Conservation (phyloP, 73 alveolate species). For the Blepharisma stoltei region DNA sequence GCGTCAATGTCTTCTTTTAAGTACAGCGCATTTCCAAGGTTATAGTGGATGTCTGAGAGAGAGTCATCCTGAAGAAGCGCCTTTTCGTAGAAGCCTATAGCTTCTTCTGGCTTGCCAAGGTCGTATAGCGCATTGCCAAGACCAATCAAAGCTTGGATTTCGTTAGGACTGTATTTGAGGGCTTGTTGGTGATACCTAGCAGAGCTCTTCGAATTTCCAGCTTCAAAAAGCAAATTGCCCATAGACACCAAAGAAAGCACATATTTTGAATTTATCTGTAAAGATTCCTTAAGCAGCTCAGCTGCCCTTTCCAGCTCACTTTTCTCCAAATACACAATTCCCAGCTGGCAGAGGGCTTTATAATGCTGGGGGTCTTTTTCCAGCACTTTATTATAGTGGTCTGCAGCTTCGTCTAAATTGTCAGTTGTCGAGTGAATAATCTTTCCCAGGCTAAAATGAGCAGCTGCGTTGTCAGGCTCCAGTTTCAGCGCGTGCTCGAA, state of each 20-base stretch:
- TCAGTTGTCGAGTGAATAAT: slow-evolving; percentile 63
- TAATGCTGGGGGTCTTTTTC: slow-evolving; percentile 70
- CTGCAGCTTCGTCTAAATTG: slow-evolving; percentile 68
- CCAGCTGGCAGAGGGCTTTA: slow-evolving; percentile 76
- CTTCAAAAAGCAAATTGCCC: slow-evolving; percentile 78
- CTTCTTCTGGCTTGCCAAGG: slow-evolving; percentile 75
- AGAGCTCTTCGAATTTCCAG: slow-evolving; percentile 74
- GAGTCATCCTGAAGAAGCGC: slow-evolving; percentile 66
- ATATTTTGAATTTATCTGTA: slow-evolving; percentile 58
- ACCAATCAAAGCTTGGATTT: slow-evolving; percentile 86
- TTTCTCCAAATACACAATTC: slow-evolving; percentile 63
- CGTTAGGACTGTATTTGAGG: slow-evolving; percentile 61
- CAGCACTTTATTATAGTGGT: slow-evolving; percentile 57
- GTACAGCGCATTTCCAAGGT: slow-evolving; percentile 81
- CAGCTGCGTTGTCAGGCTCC: slow-evolving; percentile 70
- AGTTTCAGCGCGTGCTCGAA: slow-evolving; percentile 78
- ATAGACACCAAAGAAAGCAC: slow-evolving; percentile 71
- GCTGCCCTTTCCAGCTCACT: slow-evolving; percentile 66
- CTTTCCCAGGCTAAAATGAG: slow-evolving; percentile 81
- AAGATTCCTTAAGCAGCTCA: slow-evolving; percentile 61
- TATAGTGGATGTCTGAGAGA: slow-evolving; percentile 75
- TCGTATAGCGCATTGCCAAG: slow-evolving; percentile 84
- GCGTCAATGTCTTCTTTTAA: slow-evolving; percentile 72
- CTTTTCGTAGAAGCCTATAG: slow-evolving; percentile 69
- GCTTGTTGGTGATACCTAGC: slow-evolving; percentile 73